Evolutionary conservation across 768 basidiomycete species (phyloP).

Genomic region (Stropharia rugosoannulata): DNA sequence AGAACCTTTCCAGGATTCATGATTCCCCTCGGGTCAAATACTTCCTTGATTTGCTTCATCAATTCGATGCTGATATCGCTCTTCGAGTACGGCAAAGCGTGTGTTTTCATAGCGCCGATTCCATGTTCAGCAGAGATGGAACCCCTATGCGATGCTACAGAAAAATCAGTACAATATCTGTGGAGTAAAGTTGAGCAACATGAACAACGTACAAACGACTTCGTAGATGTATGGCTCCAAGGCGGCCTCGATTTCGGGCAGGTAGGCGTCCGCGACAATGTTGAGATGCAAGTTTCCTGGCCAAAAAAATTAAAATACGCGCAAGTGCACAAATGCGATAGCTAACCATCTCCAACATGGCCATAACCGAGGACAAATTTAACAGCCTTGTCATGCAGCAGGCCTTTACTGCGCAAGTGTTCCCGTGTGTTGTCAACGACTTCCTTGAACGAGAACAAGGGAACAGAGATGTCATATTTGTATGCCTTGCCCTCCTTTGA

Average conservation of each 20-base stretch:
- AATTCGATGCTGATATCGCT: constrained; percentile 70
- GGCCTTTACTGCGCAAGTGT: constrained; percentile 65
- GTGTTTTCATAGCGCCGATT: constrained; percentile 93
- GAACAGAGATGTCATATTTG: constrained; percentile 96
- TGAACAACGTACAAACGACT: constrained; percentile 64
- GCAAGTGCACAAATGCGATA: not conserved
- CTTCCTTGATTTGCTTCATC: constrained; percentile 87
- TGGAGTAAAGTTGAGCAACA: not conserved
- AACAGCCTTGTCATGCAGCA: constrained; percentile 71
- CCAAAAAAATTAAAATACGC: not conserved
- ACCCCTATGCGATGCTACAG: constrained; percentile 70
- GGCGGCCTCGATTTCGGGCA: constrained; percentile 79
- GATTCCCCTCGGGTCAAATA: constrained; percentile 90
- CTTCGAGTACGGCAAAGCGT: constrained; percentile 89
- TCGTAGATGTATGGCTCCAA: constrained; percentile 97
- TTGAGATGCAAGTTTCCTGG: constrained; percentile 94
- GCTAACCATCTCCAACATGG: constrained; percentile 92
- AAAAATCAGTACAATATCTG: not conserved
- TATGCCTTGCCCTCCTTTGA: constrained; percentile 94
- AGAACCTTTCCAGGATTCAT: constrained; percentile 92
- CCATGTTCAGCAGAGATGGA: constrained; percentile 98
- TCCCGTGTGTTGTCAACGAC: constrained; percentile 82
- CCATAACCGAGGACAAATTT: constrained; percentile 91
- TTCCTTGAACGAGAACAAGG: constrained; percentile 80
- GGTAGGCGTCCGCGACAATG: constrained; percentile 79